Percentiles rank a stretch among this genome's conserved stretches.
phyloP scores from a whole-genome alignment of 768 basidiomycete genomes.

The Leucosporidium scottii region DNA sequence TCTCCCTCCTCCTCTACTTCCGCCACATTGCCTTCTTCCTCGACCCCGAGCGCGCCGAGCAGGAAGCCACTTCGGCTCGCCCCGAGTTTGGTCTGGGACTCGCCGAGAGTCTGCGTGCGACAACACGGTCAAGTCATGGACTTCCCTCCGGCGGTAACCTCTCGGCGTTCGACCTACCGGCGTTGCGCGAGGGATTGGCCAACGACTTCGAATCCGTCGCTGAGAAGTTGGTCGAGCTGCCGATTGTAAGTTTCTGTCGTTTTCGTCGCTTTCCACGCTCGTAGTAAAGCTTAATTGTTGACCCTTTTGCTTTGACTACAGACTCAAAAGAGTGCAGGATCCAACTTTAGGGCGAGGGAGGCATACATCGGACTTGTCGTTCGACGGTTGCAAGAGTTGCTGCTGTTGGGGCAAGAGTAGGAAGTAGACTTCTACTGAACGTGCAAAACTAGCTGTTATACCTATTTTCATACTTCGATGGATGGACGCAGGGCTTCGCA shows the following conservation, averaged over 20 bases:
- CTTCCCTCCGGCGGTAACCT: background rate
- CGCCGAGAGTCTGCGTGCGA: background rate
- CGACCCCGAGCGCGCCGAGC: slow-evolving; percentile 40
- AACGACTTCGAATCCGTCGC: slow-evolving; percentile 49
- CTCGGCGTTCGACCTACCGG: slow-evolving; percentile 20
- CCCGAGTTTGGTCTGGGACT: slow-evolving; percentile 29
- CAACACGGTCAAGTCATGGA: background rate
- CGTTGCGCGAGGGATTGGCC: slow-evolving; percentile 42
- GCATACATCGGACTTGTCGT: slow-evolving; percentile 72
- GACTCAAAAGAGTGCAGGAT: slow-evolving; percentile 46
- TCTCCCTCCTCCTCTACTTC: slow-evolving; percentile 72
- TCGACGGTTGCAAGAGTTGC: slow-evolving; percentile 44
- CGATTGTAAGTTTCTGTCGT: slow-evolving; percentile 50
- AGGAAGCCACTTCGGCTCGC: slow-evolving; percentile 40
- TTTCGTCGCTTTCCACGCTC: background rate
- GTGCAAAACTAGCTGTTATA: no score
- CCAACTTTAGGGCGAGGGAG: slow-evolving; percentile 54
- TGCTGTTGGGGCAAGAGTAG: slow-evolving; percentile 2
- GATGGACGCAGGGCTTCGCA: no score
- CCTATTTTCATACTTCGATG: no score
- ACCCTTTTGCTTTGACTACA: slow-evolving; percentile 14
- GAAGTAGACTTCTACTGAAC: background rate
- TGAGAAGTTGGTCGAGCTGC: slow-evolving; percentile 55
- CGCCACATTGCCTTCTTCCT: slow-evolving; percentile 65
- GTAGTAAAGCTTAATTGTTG: background rate